These are phyloP conservation scores for Hypoxylon sp. DNA, from an alignment of 2,329 filamentous ascomycete species.

Conservation along the genomic window DNA sequence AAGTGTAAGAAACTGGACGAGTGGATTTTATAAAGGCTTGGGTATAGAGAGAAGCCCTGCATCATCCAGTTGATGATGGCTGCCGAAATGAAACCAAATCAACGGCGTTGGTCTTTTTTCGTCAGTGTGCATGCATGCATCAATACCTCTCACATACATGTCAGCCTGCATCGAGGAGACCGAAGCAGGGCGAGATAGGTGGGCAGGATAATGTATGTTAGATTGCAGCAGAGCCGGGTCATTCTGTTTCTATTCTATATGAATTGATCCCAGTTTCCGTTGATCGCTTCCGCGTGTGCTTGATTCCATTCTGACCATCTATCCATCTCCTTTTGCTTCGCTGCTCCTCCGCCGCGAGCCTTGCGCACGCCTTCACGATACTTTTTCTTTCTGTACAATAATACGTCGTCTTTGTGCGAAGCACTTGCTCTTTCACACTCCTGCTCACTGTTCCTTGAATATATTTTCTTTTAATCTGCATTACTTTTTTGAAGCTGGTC, in stretches of 20 bases:
- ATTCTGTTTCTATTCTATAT: conserved; percentile 1
- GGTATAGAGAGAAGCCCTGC: conserved; percentile 1
- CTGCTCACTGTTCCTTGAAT: no score
- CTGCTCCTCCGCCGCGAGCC: background rate
- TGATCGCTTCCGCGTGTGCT: conserved; percentile 1
- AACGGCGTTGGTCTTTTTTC: conserved; percentile 8
- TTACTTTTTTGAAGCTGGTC: conserved; percentile 14
- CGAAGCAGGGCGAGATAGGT: conserved; percentile 3
- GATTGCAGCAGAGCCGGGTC: background rate
- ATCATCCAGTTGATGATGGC: conserved; percentile 17
- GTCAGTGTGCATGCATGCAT: conserved; percentile 16
- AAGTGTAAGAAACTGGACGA: background rate
- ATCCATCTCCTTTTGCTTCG: conserved; percentile 8
- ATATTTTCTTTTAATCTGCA: background rate
- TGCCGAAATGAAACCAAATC: no score
- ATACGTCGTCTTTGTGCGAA: no score
- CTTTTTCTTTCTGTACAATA: no score
- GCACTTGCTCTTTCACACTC: no score
- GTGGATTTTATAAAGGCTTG: conserved; percentile 1
- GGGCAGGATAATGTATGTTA: background rate
- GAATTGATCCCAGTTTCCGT: conserved; percentile 12
- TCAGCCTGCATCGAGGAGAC: conserved; percentile 13
- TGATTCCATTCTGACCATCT: conserved; percentile 1
- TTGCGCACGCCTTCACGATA: conserved; percentile 9
- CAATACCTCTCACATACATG: conserved; percentile 11